Evolutionary conservation across 169 alveolate genomes (phyloP).

Genomic region (Cryptosporidium bovis): DNA sequence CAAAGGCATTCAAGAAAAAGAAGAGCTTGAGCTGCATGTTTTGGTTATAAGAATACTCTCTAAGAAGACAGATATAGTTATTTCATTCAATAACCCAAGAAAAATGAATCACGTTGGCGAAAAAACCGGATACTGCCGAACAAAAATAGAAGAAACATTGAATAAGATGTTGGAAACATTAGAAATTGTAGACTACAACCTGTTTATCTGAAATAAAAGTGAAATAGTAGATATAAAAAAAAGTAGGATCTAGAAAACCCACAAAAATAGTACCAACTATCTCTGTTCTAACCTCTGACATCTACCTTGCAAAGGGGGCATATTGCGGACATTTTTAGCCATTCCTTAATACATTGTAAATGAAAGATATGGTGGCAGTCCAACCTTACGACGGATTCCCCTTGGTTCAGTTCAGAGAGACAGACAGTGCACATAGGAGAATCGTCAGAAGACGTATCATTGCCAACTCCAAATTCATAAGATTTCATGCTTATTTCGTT

Average conservation of each 20-base stretch:
- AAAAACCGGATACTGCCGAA: neutral
- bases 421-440: slow-evolving; percentile 80
- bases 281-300: slow-evolving; percentile 24
- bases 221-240: neutral
- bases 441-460: slow-evolving; percentile 45
- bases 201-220: slow-evolving; percentile 21
- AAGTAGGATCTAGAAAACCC: too few species aligned
- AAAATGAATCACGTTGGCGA: neutral
- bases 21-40: slow-evolving; percentile 20
- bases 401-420: slow-evolving; percentile 74
- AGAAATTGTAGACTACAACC: slow-evolving; percentile 8
- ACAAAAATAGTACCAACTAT: neutral
- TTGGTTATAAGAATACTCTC: slow-evolving; percentile 26
- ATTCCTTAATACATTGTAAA: slow-evolving; percentile 77
- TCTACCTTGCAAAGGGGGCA: slow-evolving; percentile 77
- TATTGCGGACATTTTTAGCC: slow-evolving; percentile 78
- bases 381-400: slow-evolving; percentile 76
- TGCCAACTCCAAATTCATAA: slow-evolving; percentile 25
- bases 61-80: slow-evolving; percentile 35
- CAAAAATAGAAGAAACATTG: slow-evolving; percentile 12
- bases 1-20: neutral
- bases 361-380: slow-evolving; percentile 79
- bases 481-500: slow-evolving; percentile 49
- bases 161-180: slow-evolving; percentile 13
- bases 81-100: slow-evolving; percentile 48